These are phyloP conservation scores for Aspergillus novofumigatus DNA, from an alignment of 2,329 filamentous ascomycete species.

Conservation along the genomic window DNA sequence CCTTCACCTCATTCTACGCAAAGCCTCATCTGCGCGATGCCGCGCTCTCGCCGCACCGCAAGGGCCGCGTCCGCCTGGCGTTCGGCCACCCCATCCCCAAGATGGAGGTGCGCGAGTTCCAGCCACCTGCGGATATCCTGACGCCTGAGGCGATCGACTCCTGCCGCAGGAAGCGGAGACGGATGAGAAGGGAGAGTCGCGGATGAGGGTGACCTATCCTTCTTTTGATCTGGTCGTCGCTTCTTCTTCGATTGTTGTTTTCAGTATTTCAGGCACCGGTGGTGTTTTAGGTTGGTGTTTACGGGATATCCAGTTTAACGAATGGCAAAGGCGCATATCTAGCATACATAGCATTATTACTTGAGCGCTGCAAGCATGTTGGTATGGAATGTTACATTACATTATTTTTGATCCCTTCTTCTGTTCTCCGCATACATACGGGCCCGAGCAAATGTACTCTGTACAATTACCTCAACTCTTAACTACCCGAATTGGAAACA, in stretches of 20 bases:
- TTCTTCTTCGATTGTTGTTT: background rate
- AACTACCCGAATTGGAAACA: background rate
- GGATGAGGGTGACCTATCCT: background rate
- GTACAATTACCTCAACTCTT: background rate
- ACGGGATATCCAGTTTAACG: background rate
- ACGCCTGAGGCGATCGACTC: slow-evolving; percentile 41
- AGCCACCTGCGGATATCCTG: slow-evolving; percentile 61
- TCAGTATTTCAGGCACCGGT: background rate
- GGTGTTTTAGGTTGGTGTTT: background rate
- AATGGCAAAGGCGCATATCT: background rate
- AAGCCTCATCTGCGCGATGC: slow-evolving; percentile 76
- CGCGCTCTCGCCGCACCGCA: slow-evolving; percentile 68
- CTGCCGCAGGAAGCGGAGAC: slow-evolving; percentile 36
- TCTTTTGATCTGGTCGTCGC: background rate
- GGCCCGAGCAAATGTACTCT: no score
- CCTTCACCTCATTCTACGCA: slow-evolving; percentile 82
- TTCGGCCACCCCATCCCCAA: slow-evolving; percentile 83
- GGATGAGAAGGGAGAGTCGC: slow-evolving; percentile 30
- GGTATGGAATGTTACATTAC: background rate
- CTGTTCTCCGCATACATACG: no score
- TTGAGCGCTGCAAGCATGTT: background rate
- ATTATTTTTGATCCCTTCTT: background rate
- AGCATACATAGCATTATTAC: background rate
- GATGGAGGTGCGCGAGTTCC: slow-evolving; percentile 65
- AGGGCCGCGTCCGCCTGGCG: slow-evolving; percentile 66